Evolutionary conservation across 768 basidiomycete species (phyloP).

Genomic region (Tylopilus vinaceipallidus): DNA sequence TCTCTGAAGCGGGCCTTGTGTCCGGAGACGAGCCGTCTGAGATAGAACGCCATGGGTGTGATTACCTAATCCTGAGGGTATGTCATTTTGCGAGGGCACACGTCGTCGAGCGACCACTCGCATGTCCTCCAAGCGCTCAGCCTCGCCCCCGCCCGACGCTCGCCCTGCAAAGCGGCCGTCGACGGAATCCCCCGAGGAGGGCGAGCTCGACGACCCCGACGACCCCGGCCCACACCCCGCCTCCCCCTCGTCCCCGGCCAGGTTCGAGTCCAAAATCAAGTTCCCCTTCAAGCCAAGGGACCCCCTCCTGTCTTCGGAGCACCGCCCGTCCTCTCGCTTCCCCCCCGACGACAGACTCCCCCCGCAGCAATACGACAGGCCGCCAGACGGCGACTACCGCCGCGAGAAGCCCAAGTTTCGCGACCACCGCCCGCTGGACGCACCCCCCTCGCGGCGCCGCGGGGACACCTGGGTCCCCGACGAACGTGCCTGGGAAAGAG

Average conservation of each 20-base stretch:
- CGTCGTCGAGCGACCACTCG: constrained; percentile 10
- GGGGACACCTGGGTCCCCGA: constrained; percentile 26
- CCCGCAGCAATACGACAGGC: constrained; percentile 36
- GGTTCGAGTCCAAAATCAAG: constrained; percentile 48
- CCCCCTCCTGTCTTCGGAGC: background rate
- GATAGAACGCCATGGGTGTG: constrained; percentile 55
- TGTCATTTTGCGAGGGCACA: background rate
- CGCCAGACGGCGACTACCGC: constrained; percentile 46
- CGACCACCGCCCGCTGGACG: constrained; percentile 20
- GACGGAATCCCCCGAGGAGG: constrained; percentile 74
- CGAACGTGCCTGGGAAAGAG: constrained; percentile 26
- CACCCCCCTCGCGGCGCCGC: constrained; percentile 15
- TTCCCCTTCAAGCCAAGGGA: constrained; percentile 70
- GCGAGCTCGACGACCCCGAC: constrained; percentile 68
- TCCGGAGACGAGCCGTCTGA: constrained; percentile 78
- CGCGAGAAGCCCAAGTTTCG: constrained; percentile 26
- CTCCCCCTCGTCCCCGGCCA: constrained; percentile 26
- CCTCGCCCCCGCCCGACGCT: constrained; percentile 51
- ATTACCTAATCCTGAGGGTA: constrained; percentile 11
- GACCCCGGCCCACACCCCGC: no score
- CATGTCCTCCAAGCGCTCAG: constrained; percentile 49
- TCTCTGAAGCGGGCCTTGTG: constrained; percentile 78
- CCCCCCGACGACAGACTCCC: constrained; percentile 25
- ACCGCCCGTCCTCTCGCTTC: constrained; percentile 34
- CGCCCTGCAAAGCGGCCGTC: constrained; percentile 55